Evolutionary conservation across 164 flowering plant species (phyloP).

Genomic region (Litsea cubeba): DNA sequence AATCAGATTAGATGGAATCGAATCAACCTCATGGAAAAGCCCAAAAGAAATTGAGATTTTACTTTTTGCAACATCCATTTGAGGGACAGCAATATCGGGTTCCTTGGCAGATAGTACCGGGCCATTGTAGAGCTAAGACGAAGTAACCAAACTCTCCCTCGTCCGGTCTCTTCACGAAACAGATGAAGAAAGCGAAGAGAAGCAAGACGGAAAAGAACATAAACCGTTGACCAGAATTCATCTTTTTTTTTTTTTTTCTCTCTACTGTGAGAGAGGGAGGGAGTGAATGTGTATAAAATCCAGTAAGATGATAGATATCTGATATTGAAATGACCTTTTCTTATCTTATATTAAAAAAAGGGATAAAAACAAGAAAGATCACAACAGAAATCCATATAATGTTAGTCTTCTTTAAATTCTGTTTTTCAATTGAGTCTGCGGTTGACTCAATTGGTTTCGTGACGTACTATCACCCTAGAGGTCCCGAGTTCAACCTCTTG

Average conservation of each 20-base stretch:
- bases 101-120: slow-evolving; percentile 47
- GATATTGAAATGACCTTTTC: too few species aligned
- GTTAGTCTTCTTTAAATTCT: too few species aligned
- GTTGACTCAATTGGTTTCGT: fast-evolving
- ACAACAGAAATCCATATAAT: too few species aligned
- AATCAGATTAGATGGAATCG: not conserved
- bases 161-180: slow-evolving; percentile 1
- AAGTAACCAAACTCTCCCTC: slow-evolving; percentile 53
- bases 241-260: not conserved
- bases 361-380: too few species aligned
- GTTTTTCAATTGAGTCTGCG: too few species aligned
- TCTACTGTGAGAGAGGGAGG: not conserved
- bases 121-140: slow-evolving; percentile 62
- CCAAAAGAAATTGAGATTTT: not conserved
- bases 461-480: too few species aligned
- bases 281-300: too few species aligned
- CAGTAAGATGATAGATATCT: not conserved
- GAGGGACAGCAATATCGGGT: slow-evolving; percentile 55
- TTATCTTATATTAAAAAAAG: too few species aligned
- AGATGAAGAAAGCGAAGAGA: not conserved
- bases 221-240: not conserved
- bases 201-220: not conserved
- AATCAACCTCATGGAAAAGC: not conserved
- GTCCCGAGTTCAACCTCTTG: too few species aligned
- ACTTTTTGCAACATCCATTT: slow-evolving; percentile 67